Base-by-base conservation (phyloP, 306 rosid genomes). In the Argentina anserina region DNA sequence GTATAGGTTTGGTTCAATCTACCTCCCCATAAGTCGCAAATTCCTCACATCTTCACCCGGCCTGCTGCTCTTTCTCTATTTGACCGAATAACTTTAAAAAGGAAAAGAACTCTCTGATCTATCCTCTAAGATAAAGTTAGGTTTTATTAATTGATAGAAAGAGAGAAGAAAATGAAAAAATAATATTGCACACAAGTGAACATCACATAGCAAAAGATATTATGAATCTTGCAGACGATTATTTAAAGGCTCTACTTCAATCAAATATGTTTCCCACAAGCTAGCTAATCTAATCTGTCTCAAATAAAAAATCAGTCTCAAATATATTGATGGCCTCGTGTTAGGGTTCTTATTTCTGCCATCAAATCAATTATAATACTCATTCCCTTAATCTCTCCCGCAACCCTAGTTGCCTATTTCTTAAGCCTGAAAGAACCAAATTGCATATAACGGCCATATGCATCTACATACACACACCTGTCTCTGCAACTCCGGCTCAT, bases 231-330 rank as follows among this genome's bases (percentile, higher is more conserved):
- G 29, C 31, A 10, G 47, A 64, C 31, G 45, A 59, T 29, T 59
- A 28, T 29, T 28, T 14, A 59, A 58, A 59, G 33, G 64, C 4
- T 63, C 25, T 17, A 70, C 40, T 53, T 63, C 46, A 69, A 50
- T 53, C 41, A 34, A 50, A 23, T 46, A 50, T 33, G 45, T 49
- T 33, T 69, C 73, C 73, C 73, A 69, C 73, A 13, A 49, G n/a
- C 39, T 59, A 29, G 39, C 64, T 29, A 29, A 59, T 28, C n/a
- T 59, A 59, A 59, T 14, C 21, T 59, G 64, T 59, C 64, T 59
- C 64, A 59, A 28, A 49, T 20, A 53, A n/a, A n/a, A n/a, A 59
- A 59, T 14, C 21, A 28, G 64, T 59, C 64, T 59, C 64, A 59
- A 28, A 49, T 20, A 53, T 58, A 28, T 5, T 14, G 37, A 37